phyloP scores from a whole-genome alignment of 805 yeast genomes.

The Yarrowia bubula region DNA sequence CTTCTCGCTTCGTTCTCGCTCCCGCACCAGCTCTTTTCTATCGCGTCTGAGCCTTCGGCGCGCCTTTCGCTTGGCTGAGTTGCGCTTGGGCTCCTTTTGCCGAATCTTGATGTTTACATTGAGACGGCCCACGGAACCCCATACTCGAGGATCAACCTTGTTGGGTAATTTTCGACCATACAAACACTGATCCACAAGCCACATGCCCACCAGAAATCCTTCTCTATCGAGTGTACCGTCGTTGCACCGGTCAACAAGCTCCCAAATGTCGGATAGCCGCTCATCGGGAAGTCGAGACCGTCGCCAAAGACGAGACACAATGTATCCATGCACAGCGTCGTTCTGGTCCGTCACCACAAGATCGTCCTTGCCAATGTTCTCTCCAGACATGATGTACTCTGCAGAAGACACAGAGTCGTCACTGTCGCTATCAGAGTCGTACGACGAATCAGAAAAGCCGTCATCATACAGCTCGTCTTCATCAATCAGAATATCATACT shows the following conservation, averaged over 20 bases:
- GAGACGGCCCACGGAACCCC: constrained; percentile 67
- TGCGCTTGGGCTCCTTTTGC: constrained; percentile 31
- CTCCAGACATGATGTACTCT: constrained; percentile 27
- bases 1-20: constrained; percentile 9
- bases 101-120: constrained; percentile 42
- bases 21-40: constrained; percentile 1
- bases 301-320: constrained; percentile 77
- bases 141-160: constrained; percentile 61
- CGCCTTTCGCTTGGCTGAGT: constrained; percentile 26
- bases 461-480: constrained; percentile 28
- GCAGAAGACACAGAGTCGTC: constrained; percentile 31
- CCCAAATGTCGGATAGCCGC: constrained; percentile 62
- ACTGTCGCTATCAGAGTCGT: constrained; percentile 31
- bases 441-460: constrained; percentile 32
- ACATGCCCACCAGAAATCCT: constrained; percentile 93
- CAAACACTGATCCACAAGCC: constrained; percentile 94
- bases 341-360: constrained; percentile 38
- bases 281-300: constrained; percentile 71
- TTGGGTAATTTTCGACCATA: constrained; percentile 90
- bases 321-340: constrained; percentile 51
- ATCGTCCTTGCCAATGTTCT: constrained; percentile 30
- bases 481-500: constrained; percentile 29
- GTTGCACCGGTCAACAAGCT: constrained; percentile 51
- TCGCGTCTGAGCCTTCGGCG: constrained; percentile 8
- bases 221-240: constrained; percentile 77